Percentiles rank a stretch among this genome's conserved stretches.
phyloP scores from a whole-genome alignment of 2,329 filamentous ascomycete species.

The Hypoxylon sp. region DNA sequence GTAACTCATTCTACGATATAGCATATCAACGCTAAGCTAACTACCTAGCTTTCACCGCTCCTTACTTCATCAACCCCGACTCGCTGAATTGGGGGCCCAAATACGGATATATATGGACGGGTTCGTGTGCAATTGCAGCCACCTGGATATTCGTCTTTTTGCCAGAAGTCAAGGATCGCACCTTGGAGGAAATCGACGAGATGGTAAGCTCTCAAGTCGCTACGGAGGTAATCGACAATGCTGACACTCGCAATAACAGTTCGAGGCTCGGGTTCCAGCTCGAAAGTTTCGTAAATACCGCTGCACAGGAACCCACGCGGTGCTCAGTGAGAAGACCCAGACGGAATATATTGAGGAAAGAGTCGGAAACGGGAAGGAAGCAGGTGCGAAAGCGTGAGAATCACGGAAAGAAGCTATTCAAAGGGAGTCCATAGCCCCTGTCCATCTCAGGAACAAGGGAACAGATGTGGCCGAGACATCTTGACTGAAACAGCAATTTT shows the following conservation, averaged over 20 bases:
- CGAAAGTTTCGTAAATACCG: conserved; percentile 54
- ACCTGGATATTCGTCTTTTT: conserved; percentile 62
- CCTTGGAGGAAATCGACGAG: conserved; percentile 67
- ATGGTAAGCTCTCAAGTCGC: conserved; percentile 56
- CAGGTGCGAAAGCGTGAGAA: conserved; percentile 20
- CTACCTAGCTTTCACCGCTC: conserved; percentile 65
- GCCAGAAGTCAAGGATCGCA: conserved; percentile 66
- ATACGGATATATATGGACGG: conserved; percentile 69
- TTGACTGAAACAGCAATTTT: neutral
- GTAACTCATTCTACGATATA: neutral
- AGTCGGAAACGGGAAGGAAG: neutral
- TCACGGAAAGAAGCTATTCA: neutral
- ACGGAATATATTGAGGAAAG: conserved; percentile 40
- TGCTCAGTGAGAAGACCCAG: conserved; percentile 43
- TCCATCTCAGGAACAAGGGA: neutral
- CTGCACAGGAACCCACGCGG: conserved; percentile 50
- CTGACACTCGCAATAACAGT: conserved; percentile 44
- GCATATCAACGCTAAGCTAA: neutral
- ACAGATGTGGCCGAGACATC: neutral
- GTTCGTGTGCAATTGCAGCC: conserved; percentile 52
- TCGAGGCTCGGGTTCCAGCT: conserved; percentile 54
- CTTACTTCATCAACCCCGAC: conserved; percentile 69
- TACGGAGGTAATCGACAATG: too few relatives aligned
- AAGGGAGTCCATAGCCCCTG: neutral
- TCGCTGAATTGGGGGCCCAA: conserved; percentile 68